A percentile compares a stretch with the other conserved stretches of the same genome.
Evolutionary conservation across 495 filamentous ascomycete genomes (phyloP).

Genomic region (Aspergillus sclerotioniger): DNA sequence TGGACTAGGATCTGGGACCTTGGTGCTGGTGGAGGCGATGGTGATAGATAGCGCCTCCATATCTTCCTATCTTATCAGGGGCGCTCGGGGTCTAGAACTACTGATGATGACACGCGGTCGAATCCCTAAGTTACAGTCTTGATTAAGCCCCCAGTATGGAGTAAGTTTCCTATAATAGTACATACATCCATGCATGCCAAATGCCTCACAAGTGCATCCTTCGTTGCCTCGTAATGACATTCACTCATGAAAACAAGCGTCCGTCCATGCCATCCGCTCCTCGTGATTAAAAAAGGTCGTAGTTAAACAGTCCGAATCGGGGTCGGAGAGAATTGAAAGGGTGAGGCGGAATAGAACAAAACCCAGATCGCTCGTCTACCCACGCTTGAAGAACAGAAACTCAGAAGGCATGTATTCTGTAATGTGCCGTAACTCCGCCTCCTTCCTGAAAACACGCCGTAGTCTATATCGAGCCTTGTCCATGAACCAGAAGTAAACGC

Average conservation of each 20-base stretch:
- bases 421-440: slow-evolving; percentile 29
- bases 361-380: slow-evolving; percentile 17
- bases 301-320: slow-evolving; percentile 5
- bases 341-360: slow-evolving; percentile 11
- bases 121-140: slow-evolving; percentile 2
- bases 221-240: slow-evolving; percentile 25
- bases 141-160: slow-evolving; percentile 12
- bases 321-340: slow-evolving; percentile 1
- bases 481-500: slow-evolving; percentile 18
- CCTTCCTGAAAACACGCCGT: slow-evolving; percentile 37
- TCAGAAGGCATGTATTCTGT: slow-evolving; percentile 12
- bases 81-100: neutral
- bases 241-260: slow-evolving; percentile 9
- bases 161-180: slow-evolving; percentile 15
- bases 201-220: slow-evolving; percentile 19
- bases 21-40: neutral
- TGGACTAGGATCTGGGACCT: neutral
- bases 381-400: slow-evolving; percentile 21
- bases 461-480: slow-evolving; percentile 36
- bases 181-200: slow-evolving; percentile 19
- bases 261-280: neutral
- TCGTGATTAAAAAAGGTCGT: slow-evolving; percentile 11
- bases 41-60: neutral
- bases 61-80: neutral
- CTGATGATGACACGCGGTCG: neutral